These are phyloP conservation scores for Kwoniella heveanensis DNA, from an alignment of 768 basidiomycete species.

Conservation along the genomic window DNA sequence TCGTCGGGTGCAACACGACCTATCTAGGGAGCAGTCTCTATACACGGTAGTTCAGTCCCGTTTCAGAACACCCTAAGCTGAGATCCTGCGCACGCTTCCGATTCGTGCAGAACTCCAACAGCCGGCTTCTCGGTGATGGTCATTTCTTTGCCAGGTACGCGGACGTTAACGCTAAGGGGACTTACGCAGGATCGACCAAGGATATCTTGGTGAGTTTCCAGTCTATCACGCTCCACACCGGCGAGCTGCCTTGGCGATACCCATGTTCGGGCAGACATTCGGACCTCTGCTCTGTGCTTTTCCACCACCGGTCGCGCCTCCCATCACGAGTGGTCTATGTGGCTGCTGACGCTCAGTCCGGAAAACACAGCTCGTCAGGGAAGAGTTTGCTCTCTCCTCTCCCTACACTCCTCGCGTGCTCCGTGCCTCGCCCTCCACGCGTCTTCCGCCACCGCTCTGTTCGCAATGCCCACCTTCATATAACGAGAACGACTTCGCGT, in stretches of 20 bases:
- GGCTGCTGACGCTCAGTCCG: too few species aligned
- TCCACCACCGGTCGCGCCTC: too few species aligned
- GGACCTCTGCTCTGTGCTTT: too few species aligned
- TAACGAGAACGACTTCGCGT: background rate
- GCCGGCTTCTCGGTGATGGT: background rate
- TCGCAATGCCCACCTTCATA: too few species aligned
- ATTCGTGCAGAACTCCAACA: background rate
- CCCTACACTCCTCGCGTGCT: constrained; percentile 9
- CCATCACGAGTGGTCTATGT: too few species aligned
- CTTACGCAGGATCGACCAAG: background rate
- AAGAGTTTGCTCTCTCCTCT: constrained; percentile 16
- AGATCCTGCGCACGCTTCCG: too few species aligned
- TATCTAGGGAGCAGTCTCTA: too few species aligned
- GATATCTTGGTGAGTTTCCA: constrained; percentile 16
- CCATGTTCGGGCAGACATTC: too few species aligned
- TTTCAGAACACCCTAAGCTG: too few species aligned
- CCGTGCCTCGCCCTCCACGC: background rate
- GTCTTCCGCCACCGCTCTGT: background rate
- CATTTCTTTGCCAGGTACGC: constrained; percentile 4
- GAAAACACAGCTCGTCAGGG: constrained; percentile 19
- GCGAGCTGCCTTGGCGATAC: too few species aligned
- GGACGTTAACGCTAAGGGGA: constrained; percentile 3
- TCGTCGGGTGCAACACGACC: too few species aligned
- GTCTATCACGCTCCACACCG: background rate
- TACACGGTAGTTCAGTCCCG: too few species aligned